These are phyloP conservation scores for Phytophthora agathidicida DNA, from an alignment of 352 stramenopile species.

Conservation along the genomic window DNA sequence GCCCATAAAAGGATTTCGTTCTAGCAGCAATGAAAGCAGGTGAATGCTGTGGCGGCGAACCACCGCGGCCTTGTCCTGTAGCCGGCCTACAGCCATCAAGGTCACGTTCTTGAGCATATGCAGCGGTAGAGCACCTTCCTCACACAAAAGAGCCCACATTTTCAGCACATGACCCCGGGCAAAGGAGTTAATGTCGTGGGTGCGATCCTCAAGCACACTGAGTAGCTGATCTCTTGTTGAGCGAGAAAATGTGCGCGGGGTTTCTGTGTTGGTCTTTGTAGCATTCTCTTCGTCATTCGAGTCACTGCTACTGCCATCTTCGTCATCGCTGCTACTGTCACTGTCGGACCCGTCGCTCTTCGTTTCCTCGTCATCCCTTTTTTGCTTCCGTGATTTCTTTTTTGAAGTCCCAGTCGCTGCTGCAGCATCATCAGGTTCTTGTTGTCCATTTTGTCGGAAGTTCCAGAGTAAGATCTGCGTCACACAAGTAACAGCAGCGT, in stretches of 20 bases:
- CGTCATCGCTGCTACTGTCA: constrained; percentile 33
- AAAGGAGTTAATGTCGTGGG: constrained; percentile 94
- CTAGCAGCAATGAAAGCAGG: constrained; percentile 90
- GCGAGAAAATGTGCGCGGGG: constrained; percentile 54
- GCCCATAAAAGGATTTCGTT: constrained; percentile 95
- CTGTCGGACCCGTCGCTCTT: constrained; percentile 33
- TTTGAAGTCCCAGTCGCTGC: constrained; percentile 9
- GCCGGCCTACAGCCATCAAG: constrained; percentile 83
- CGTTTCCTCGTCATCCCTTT: constrained; percentile 20
- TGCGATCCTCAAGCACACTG: constrained; percentile 88
- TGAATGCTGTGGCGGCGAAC: constrained; percentile 89
- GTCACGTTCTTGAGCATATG: constrained; percentile 81
- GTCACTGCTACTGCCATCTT: constrained; percentile 28
- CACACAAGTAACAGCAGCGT: constrained; percentile 77
- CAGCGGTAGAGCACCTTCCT: constrained; percentile 87
- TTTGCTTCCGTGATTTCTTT: constrained; percentile 20
- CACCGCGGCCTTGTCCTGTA: constrained; percentile 95
- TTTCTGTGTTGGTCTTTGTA: constrained; percentile 15
- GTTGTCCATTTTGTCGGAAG: constrained; percentile 56
- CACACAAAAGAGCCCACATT: constrained; percentile 86
- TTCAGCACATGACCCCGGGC: constrained; percentile 92
- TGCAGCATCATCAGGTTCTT: constrained; percentile 26
- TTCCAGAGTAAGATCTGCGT: constrained; percentile 81
- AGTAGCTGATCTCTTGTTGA: constrained; percentile 82
- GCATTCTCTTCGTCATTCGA: constrained; percentile 32